Conservation (phyloP, 73 alveolate species). For the Tetrahymena elliotti region DNA sequence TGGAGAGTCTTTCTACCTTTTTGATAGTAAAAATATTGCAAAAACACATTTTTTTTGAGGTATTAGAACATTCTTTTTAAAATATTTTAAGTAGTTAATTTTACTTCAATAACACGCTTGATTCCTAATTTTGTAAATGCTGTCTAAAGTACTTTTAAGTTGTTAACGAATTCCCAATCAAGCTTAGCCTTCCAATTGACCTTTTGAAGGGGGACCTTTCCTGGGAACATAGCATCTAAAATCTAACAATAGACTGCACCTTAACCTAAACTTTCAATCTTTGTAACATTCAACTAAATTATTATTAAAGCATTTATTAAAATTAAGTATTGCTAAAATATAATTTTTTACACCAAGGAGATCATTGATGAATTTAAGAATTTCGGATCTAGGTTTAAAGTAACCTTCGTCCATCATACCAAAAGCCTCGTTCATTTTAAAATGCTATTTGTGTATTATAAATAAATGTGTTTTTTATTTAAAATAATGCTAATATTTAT, state of each 20-base stretch:
- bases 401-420: not conserved
- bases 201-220: not conserved
- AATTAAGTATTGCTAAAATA: not conserved
- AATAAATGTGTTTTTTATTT: not conserved
- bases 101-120: not conserved
- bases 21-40: not conserved
- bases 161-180: not conserved
- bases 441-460: not conserved
- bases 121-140: not conserved
- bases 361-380: not conserved
- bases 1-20: not conserved
- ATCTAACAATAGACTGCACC: not conserved
- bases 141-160: not conserved
- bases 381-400: not conserved
- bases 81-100: not conserved
- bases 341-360: not conserved
- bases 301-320: not conserved
- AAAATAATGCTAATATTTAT: not conserved
- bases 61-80: not conserved
- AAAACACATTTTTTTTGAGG: not conserved
- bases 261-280: not conserved
- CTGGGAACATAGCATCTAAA: not conserved
- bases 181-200: not conserved
- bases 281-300: not conserved
- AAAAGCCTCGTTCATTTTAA: not conserved